phyloP scores from a whole-genome alignment of 192 early-diverging fungal genomes.

The Coemansia sp. region DNA sequence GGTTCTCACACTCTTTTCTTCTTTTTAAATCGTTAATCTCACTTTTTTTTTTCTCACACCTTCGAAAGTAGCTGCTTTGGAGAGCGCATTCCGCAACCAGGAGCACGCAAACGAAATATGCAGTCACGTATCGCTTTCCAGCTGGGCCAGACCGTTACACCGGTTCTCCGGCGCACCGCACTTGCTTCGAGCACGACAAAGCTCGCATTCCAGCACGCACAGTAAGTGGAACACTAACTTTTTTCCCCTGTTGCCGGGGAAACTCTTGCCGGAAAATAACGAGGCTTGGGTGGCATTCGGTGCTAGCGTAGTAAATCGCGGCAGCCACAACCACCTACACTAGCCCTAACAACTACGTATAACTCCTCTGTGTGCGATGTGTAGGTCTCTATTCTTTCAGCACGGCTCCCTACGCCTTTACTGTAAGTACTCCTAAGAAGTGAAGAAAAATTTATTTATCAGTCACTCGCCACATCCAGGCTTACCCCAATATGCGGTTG shows the following conservation, averaged over 20 bases:
- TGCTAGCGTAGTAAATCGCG: constrained; percentile 9
- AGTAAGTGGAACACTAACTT: constrained; percentile 29
- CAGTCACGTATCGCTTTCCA: constrained; percentile 48
- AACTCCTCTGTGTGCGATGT: background rate
- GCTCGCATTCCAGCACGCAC: constrained; percentile 43
- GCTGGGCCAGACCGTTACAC: constrained; percentile 41
- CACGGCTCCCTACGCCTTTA: constrained; percentile 40
- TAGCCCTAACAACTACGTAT: background rate
- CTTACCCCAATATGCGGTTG: background rate
- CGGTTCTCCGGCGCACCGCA: constrained; percentile 41
- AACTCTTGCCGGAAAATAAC: background rate
- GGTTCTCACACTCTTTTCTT: constrained; percentile 9
- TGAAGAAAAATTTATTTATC: constrained; percentile 19
- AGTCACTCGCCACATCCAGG: background rate
- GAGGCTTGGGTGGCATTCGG: constrained; percentile 7
- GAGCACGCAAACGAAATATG: constrained; percentile 26
- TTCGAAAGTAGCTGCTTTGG: constrained; percentile 12
- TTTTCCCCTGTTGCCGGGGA: background rate
- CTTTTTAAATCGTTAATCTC: constrained; percentile 7
- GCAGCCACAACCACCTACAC: background rate
- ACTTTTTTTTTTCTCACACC: constrained; percentile 11
- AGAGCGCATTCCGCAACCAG: constrained; percentile 16
- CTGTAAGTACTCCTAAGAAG: constrained; percentile 36
- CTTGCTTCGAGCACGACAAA: constrained; percentile 25
- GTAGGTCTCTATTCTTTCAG: constrained; percentile 41